These are phyloP conservation scores for Populus hybrid DNA, from an alignment of 441 rosid species.

Conservation along the genomic window DNA sequence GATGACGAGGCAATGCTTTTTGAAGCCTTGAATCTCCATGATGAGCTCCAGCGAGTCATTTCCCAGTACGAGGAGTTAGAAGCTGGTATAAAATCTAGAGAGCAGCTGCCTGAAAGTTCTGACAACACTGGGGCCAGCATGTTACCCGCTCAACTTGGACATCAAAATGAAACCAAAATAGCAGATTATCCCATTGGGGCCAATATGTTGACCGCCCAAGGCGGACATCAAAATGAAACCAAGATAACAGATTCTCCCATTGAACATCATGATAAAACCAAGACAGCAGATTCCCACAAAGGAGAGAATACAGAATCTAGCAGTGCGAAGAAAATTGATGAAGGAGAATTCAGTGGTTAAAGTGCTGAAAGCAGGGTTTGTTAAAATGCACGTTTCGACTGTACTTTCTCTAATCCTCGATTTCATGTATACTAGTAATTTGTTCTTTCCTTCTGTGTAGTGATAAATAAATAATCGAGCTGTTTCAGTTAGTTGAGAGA, in stretches of 20 bases:
- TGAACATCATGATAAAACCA: not conserved
- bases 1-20: conserved; percentile 79
- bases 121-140: not conserved
- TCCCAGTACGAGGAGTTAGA: conserved; percentile 41
- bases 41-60: conserved; percentile 61
- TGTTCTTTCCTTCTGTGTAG: not conserved
- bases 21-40: conserved; percentile 76
- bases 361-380: not conserved
- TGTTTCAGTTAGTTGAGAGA: conserved; percentile 2
- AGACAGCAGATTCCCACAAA: conserved; percentile 5
- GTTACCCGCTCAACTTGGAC: conserved; percentile 9
- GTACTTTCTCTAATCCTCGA: not conserved
- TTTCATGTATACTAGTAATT: not conserved
- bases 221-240: not conserved
- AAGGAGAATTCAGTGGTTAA: not conserved
- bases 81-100: conserved; percentile 28
- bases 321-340: conserved; percentile 17
- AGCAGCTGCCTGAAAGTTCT: conserved; percentile 26
- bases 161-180: conserved; percentile 9
- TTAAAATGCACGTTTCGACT: not conserved
- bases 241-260: not conserved
- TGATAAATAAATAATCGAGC: not conserved
- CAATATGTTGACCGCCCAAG: not conserved
- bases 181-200: not conserved
- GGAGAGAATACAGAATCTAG: conserved; percentile 17